A percentile compares a stretch with the other conserved stretches of the same genome.
phyloP scores from a whole-genome alignment of 2,329 filamentous ascomycete genomes.

The Ceratocystis colombiana region DNA sequence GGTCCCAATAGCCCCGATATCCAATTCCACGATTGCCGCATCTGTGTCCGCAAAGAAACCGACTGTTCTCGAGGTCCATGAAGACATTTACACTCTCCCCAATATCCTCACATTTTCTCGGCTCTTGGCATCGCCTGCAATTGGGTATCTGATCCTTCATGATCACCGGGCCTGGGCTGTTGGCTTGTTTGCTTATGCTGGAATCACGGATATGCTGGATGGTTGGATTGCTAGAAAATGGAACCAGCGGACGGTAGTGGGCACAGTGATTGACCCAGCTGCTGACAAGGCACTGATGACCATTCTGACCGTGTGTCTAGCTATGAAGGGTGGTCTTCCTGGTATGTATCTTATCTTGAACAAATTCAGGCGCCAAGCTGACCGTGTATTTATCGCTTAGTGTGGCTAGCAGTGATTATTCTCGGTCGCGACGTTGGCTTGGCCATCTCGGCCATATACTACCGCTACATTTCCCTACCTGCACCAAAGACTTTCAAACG shows the following conservation, averaged over 20 bases:
- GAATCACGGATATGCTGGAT: conserved; percentile 82
- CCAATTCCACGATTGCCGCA: neutral
- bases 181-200: conserved; percentile 82
- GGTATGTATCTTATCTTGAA: conserved; percentile 40
- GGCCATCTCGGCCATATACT: conserved; percentile 81
- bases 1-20: neutral
- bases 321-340: conserved; percentile 71
- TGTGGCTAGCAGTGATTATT: conserved; percentile 83
- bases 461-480: conserved; percentile 87
- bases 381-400: conserved; percentile 33
- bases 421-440: conserved; percentile 79
- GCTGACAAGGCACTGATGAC: conserved; percentile 97
- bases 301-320: conserved; percentile 73
- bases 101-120: conserved; percentile 86
- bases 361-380: neutral
- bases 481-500: conserved; percentile 82
- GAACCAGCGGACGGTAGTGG: conserved; percentile 85
- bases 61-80: conserved; percentile 39
- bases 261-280: conserved; percentile 91
- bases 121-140: conserved; percentile 67
- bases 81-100: conserved; percentile 95
- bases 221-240: conserved; percentile 86
- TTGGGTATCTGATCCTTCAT: conserved; percentile 81
- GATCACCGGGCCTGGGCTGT: conserved; percentile 71
- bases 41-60: conserved; percentile 23